phyloP scores from a whole-genome alignment of 441 rosid species.

The Pelargonium cotyledonis region DNA sequence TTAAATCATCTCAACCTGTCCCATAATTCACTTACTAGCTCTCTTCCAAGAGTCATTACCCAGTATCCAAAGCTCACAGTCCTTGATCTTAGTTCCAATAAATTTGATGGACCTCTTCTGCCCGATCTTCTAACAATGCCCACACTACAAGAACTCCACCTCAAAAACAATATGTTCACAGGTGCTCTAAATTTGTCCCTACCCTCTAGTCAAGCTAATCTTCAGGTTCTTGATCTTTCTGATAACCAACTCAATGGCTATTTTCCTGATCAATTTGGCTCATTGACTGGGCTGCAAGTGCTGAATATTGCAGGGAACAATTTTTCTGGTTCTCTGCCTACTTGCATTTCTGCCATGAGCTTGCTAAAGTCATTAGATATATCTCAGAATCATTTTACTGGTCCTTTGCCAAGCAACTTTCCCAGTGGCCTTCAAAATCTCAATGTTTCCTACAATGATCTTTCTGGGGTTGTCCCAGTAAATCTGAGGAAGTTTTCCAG shows the following conservation, averaged over 20 bases:
- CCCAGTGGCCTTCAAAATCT: conserved; percentile 51
- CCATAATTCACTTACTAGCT: conserved; percentile 58
- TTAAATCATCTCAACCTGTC: conserved; percentile 85
- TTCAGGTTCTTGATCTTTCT: conserved; percentile 75
- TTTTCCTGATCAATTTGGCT: conserved; percentile 62
- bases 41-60: conserved; percentile 54
- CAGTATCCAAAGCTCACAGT: conserved; percentile 73
- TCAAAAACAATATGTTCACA: conserved; percentile 52
- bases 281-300: conserved; percentile 56
- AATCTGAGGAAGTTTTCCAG: conserved; percentile 63
- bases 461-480: conserved; percentile 86
- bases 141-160: conserved; percentile 72
- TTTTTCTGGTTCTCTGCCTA: conserved; percentile 78
- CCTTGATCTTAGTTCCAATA: conserved; percentile 82
- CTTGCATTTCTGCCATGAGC: conserved; percentile 60
- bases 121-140: conserved; percentile 52
- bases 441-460: conserved; percentile 79
- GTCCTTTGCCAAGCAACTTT: conserved; percentile 71
- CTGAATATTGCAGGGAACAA: conserved; percentile 78
- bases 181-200: conserved; percentile 54
- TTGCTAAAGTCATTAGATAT: conserved; percentile 62
- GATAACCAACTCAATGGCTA: conserved; percentile 59
- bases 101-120: conserved; percentile 58
- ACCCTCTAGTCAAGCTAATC: conserved; percentile 37
- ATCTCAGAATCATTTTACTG: conserved; percentile 73